Evolutionary conservation across 1,284 basidiomycete genomes (phyloP).

Genomic region (Neonothopanus nambi): DNA sequence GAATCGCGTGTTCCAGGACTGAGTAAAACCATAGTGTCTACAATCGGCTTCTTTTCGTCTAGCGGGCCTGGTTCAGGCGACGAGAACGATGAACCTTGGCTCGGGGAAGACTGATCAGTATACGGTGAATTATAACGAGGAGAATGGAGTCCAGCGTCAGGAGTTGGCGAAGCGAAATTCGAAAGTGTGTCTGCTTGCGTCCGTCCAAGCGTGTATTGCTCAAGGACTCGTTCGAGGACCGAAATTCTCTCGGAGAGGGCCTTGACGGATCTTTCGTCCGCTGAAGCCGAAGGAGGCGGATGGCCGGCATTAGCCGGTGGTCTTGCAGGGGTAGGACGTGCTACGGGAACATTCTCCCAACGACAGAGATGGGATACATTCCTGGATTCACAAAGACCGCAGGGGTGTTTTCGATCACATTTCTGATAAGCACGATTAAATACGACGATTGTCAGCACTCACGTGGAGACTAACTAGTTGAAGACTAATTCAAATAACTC

Average conservation of each 20-base stretch:
- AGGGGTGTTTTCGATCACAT: constrained; percentile 56
- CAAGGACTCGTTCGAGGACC: constrained; percentile 40
- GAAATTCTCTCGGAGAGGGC: constrained; percentile 42
- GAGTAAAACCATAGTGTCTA: background rate
- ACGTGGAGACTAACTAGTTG: no score
- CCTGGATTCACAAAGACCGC: constrained; percentile 49
- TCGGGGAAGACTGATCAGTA: constrained; percentile 17
- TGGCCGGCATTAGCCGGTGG: constrained; percentile 34
- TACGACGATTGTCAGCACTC: background rate
- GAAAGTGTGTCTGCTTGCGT: no score
- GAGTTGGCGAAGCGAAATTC: background rate
- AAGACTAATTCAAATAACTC: constrained; percentile 15
- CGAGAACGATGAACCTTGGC: constrained; percentile 21
- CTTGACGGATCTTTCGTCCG: constrained; percentile 34
- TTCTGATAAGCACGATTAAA: constrained; percentile 34
- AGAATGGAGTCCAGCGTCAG: constrained; percentile 15
- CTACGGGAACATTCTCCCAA: constrained; percentile 51
- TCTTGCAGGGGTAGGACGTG: constrained; percentile 48
- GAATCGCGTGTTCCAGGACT: background rate
- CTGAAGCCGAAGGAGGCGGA: constrained; percentile 16
- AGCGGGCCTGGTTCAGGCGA: constrained; percentile 21
- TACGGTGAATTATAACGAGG: constrained; percentile 9
- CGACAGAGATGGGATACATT: constrained; percentile 53
- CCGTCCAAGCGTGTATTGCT: constrained; percentile 19
- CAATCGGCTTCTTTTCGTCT: background rate